Evolutionary conservation across 2,329 filamentous ascomycete species (phyloP).

Genomic region (Dothistroma septosporum): DNA sequence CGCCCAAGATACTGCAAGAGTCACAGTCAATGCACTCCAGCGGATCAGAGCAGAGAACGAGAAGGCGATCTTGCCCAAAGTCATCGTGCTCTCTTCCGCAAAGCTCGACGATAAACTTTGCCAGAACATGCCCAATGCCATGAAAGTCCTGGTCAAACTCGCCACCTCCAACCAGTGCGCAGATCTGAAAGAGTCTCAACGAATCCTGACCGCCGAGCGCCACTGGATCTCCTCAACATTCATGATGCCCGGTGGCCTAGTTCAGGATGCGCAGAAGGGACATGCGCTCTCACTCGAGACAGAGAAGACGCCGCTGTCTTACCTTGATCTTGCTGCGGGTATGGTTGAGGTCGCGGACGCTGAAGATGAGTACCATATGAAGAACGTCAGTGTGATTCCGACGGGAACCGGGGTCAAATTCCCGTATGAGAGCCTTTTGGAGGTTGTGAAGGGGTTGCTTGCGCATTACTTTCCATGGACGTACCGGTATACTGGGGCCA

Average conservation of each 20-base stretch:
- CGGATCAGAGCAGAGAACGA: constrained; percentile 31
- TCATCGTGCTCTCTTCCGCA: constrained; percentile 45
- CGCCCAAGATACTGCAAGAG: constrained; percentile 35
- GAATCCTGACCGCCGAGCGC: background rate
- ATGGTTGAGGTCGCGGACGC: constrained; percentile 46
- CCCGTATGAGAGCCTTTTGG: background rate
- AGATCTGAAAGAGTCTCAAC: background rate
- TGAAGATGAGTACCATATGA: background rate
- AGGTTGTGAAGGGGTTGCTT: background rate
- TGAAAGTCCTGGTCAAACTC: constrained; percentile 1
- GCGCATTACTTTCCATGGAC: constrained; percentile 1
- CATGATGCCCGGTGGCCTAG: constrained; percentile 44
- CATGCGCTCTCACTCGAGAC: constrained; percentile 40
- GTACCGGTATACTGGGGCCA: background rate
- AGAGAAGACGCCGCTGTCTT: constrained; percentile 40
- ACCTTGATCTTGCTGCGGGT: constrained; percentile 44
- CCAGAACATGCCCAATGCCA: background rate
- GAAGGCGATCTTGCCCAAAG: constrained; percentile 26
- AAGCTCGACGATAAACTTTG: constrained; percentile 40
- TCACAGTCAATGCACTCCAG: constrained; percentile 39
- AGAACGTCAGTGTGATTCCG: background rate
- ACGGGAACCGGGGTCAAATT: background rate
- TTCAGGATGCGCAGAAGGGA: constrained; percentile 38
- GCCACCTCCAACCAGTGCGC: background rate
- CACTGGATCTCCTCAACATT: constrained; percentile 40